Conservation (phyloP, 805 yeast genomes). For the Ogataea degrootiae region DNA sequence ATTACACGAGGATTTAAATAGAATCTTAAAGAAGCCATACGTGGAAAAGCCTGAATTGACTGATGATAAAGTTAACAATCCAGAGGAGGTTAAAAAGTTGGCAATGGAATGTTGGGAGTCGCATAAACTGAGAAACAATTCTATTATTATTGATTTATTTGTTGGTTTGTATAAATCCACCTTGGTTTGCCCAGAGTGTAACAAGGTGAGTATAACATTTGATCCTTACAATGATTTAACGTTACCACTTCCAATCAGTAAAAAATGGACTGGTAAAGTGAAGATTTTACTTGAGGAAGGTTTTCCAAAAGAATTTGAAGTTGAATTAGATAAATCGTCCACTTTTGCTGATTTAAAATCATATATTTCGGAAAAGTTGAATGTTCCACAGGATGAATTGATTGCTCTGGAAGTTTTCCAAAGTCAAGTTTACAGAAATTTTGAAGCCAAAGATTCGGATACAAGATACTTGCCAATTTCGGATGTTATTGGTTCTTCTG, state of each 20-base stretch:
- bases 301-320: constrained; percentile 50
- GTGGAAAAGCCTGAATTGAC: constrained; percentile 81
- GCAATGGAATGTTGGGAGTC: constrained; percentile 78
- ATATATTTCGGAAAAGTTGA: constrained; percentile 50
- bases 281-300: constrained; percentile 57
- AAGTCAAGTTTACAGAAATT: constrained; percentile 63
- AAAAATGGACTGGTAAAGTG: constrained; percentile 65
- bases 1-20: constrained; percentile 85
- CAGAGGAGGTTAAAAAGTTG: constrained; percentile 48
- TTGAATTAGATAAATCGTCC: constrained; percentile 65
- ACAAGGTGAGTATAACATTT: constrained; percentile 76
- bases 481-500: constrained; percentile 60
- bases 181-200: constrained; percentile 79
- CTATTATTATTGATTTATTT: constrained; percentile 78
- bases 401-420: constrained; percentile 61
- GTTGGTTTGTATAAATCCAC: constrained; percentile 91
- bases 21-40: constrained; percentile 77
- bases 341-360: constrained; percentile 58
- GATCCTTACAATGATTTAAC: constrained; percentile 93
- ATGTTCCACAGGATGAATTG: constrained; percentile 33
- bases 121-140: constrained; percentile 77
- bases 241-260: constrained; percentile 75
- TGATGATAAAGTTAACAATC: constrained; percentile 55
- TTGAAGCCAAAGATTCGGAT: constrained; percentile 50
- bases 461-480: constrained; percentile 61